Percentiles rank a stretch among this genome's conserved stretches.
phyloP scores from a whole-genome alignment of 2,329 filamentous ascomycete genomes.

The Colletotrichum siamense region DNA sequence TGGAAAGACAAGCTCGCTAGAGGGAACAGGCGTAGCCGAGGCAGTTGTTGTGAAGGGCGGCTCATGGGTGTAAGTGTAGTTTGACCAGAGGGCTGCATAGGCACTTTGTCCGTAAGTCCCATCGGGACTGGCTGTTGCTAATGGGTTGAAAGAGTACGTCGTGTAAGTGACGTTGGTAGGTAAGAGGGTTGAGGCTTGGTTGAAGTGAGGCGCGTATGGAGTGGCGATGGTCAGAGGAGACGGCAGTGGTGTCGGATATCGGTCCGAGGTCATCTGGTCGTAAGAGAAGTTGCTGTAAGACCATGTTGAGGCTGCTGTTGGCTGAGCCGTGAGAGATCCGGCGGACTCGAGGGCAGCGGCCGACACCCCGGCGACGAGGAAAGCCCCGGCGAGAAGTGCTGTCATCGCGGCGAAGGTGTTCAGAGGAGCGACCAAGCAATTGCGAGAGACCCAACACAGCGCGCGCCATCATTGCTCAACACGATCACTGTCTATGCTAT shows the following conservation, averaged over 20 bases:
- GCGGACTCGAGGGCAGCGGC: not conserved
- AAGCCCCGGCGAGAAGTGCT: not conserved
- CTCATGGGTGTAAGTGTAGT: conserved; percentile 45
- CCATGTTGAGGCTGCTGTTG: not conserved
- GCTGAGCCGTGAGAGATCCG: not conserved
- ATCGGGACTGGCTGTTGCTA: conserved; percentile 4
- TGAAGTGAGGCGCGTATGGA: not conserved
- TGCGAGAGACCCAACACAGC: not conserved
- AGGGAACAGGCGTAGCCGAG: conserved; percentile 58
- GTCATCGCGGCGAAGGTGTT: not conserved
- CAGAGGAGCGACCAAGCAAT: not conserved
- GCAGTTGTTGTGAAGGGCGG: conserved; percentile 52
- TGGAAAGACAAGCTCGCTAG: conserved; percentile 46
- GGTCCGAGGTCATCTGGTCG: not conserved
- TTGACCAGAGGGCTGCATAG: conserved; percentile 38
- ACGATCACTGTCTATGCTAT: not conserved
- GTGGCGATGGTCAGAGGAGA: not conserved
- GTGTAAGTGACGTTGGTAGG: conserved; percentile 1
- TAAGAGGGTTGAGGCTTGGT: not conserved
- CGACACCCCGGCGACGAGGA: not conserved
- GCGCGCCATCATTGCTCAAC: not conserved
- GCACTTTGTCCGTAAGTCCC: conserved; percentile 35
- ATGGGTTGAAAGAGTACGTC: not conserved
- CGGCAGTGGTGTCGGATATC: not conserved
- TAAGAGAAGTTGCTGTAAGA: conserved; percentile 2